A percentile compares a stretch with the other conserved stretches of the same genome.
Evolutionary conservation across 768 basidiomycete genomes (phyloP).

Genomic region (Rhodotorula graminis): DNA sequence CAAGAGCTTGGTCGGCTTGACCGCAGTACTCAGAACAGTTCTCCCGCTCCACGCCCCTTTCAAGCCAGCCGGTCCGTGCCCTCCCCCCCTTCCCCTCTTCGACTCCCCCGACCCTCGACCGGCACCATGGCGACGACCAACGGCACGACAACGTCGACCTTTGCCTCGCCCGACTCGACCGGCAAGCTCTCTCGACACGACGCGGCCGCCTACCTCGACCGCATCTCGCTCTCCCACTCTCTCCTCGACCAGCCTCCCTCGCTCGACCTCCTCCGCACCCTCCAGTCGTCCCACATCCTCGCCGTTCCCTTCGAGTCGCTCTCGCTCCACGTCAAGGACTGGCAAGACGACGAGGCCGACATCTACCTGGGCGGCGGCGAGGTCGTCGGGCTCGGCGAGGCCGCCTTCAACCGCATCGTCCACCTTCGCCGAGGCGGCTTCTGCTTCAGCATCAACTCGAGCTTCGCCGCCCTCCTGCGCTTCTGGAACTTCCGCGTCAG

Average conservation of each 20-base stretch:
- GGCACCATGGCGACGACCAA: not conserved
- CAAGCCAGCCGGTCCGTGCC: too few relatives aligned
- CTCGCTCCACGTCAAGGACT: slow-evolving; percentile 15
- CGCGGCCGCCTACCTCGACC: slow-evolving; percentile 22
- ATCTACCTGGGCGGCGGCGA: slow-evolving; percentile 17
- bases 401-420: slow-evolving; percentile 16
- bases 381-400: not conserved
- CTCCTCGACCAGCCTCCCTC: slow-evolving; percentile 15
- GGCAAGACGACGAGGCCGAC: slow-evolving; percentile 13
- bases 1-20: too few relatives aligned
- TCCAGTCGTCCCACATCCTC: slow-evolving; percentile 21
- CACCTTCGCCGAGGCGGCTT: slow-evolving; percentile 17
- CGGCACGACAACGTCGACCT: not conserved
- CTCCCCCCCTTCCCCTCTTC: too few relatives aligned
- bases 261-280: slow-evolving; percentile 24
- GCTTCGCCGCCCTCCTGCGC: slow-evolving; percentile 7
- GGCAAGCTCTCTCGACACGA: slow-evolving; percentile 7
- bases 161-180: not conserved
- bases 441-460: slow-evolving; percentile 25
- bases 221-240: slow-evolving; percentile 8
- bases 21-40: too few relatives aligned
- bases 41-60: too few relatives aligned
- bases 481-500: slow-evolving; percentile 19
- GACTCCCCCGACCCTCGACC: not conserved
- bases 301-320: slow-evolving; percentile 30